Evolutionary conservation across 2,329 filamentous ascomycete genomes (phyloP).

Genomic region (Aspergillus sp.): DNA sequence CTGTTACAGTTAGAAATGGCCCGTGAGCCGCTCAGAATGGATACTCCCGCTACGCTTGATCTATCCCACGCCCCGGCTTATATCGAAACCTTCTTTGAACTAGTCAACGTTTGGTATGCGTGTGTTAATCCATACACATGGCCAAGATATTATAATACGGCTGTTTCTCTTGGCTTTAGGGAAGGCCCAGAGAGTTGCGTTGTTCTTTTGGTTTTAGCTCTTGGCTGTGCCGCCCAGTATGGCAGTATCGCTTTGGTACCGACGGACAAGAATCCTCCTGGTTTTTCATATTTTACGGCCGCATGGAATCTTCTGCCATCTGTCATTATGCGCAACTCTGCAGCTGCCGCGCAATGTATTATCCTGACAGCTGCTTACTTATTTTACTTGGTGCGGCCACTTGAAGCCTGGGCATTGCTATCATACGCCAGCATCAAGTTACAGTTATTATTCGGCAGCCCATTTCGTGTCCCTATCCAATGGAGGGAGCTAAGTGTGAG

Average conservation of each 20-base stretch:
- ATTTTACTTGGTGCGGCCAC: slow-evolving; percentile 76
- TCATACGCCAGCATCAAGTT: slow-evolving; percentile 80
- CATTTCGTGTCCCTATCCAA: slow-evolving; percentile 67
- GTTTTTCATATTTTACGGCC: slow-evolving; percentile 75
- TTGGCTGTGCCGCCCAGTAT: slow-evolving; percentile 72
- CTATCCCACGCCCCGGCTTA: slow-evolving; percentile 73
- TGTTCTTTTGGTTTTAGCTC: slow-evolving; percentile 72
- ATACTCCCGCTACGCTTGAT: slow-evolving; percentile 63
- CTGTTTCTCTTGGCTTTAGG: slow-evolving; percentile 72
- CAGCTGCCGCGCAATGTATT: slow-evolving; percentile 76
- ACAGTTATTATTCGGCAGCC: slow-evolving; percentile 73
- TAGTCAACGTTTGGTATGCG: slow-evolving; percentile 82
- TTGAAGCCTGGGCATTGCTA: slow-evolving; percentile 80
- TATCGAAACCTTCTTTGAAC: slow-evolving; percentile 75
- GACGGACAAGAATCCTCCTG: slow-evolving; percentile 69
- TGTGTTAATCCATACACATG: slow-evolving; percentile 82
- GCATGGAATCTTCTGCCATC: slow-evolving; percentile 76
- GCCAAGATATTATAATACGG: slow-evolving; percentile 72
- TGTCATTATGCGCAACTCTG: slow-evolving; percentile 77
- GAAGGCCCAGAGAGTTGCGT: slow-evolving; percentile 81
- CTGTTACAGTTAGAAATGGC: slow-evolving; percentile 79
- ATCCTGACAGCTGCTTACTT: slow-evolving; percentile 78
- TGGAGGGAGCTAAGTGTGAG: slow-evolving; percentile 73
- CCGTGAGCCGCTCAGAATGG: slow-evolving; percentile 67
- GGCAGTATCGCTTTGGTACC: slow-evolving; percentile 74